Base-by-base conservation (phyloP, 2,329 filamentous ascomycete species). In the Arthrobotrys entomopaga region DNA sequence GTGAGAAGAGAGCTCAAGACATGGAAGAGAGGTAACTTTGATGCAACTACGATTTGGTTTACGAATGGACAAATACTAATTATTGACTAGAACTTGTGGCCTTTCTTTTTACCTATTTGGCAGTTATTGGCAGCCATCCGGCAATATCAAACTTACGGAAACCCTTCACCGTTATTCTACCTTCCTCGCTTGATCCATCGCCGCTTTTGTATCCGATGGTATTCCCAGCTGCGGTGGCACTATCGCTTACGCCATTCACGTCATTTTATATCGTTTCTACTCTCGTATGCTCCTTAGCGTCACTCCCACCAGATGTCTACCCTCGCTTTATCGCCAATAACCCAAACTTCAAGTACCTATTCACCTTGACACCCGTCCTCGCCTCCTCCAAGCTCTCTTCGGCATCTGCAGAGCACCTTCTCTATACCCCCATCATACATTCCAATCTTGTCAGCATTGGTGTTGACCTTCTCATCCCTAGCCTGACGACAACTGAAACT, bases 401-500 rank as follows among this genome's bases (percentile, higher is more conserved):
- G 13, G 6, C 22, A 1, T 43, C 65, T n/a, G 50, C 63, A 15
- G 72, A 79, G 40, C 65, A 48, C 3, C 75, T 78, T 10, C 76
- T 78, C 3, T 77, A 78, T 38, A 72, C 78, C 42, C 76, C 78
- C n/a, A 75, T 77, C 6, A 65, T 79, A 4, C 78, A 78, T 29
- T 59, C 72, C n/a, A 72, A 70, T 8, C 65, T 78, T 8, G 76
- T 74, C 22, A 76, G 70, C 11, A 60, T 78, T 10, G 65, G 78
- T 7, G 77, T 76, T 19, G 65, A 74, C 16, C 76, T 78, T 8
- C 53, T 79, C 24, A 75, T 78, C 19, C 78, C 78, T 2, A 78
- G 77, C 19, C 46, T 79, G 15, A 79, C 77, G 2, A 69, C 77
- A 8, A 79, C 95, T 3, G 95, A 99, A 81, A 85, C 97, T 48